These are phyloP conservation scores for Lizanozyma gosingica DNA, from an alignment of 1,139 yeast genomes.

Conservation along the genomic window DNA sequence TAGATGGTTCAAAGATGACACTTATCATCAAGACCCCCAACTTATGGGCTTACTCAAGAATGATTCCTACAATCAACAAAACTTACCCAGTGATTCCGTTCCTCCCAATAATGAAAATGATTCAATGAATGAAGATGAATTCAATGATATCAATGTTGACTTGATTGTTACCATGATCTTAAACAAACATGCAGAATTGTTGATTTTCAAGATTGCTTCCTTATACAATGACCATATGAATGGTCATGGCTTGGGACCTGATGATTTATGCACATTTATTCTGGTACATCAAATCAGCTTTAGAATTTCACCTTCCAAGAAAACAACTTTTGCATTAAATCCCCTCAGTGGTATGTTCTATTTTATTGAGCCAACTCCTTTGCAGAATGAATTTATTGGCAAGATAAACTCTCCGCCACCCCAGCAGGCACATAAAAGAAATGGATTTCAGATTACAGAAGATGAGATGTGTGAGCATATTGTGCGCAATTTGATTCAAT, in stretches of 20 bases:
- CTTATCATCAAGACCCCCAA: not conserved
- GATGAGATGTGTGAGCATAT: constrained; percentile 22
- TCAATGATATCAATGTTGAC: constrained; percentile 29
- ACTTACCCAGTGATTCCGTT: not conserved
- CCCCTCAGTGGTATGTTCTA: constrained; percentile 39
- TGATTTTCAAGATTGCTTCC: constrained; percentile 16
- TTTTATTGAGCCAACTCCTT: constrained; percentile 35
- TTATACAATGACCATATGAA: constrained; percentile 6
- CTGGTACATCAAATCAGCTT: constrained; percentile 30
- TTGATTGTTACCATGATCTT: constrained; percentile 24
- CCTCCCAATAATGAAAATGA: not conserved
- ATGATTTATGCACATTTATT: constrained; percentile 17
- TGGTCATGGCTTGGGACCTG: constrained; percentile 6
- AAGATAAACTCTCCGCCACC: constrained; percentile 25
- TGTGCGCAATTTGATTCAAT: constrained; percentile 29
- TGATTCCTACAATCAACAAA: no score
- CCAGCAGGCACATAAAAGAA: constrained; percentile 5
- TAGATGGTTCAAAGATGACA: constrained; percentile 59
- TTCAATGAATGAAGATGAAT: constrained; percentile 9
- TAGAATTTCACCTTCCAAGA: constrained; percentile 25
- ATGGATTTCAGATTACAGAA: constrained; percentile 19
- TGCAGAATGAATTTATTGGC: constrained; percentile 25
- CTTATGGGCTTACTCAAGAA: not conserved
- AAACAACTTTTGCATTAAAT: constrained; percentile 33
- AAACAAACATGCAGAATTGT: constrained; percentile 29